These are phyloP conservation scores for Elongisporangium anandrum DNA, from an alignment of 352 stramenopile species.

Conservation along the genomic window DNA sequence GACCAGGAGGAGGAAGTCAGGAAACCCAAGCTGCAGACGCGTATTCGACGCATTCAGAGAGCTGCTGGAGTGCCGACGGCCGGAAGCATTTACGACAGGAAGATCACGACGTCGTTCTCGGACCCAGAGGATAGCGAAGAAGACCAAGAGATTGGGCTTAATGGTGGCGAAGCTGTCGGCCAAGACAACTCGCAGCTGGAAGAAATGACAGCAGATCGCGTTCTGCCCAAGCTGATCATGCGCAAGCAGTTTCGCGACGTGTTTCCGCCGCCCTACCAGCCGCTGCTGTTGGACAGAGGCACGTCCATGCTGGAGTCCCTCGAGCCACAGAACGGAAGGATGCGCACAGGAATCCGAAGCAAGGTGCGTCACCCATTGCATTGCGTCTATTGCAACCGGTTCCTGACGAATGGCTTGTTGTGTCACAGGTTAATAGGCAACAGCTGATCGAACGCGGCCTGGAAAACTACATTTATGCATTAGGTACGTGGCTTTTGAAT, in stretches of 20 bases:
- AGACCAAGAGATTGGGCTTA: slow-evolving; percentile 18
- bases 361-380: slow-evolving; percentile 15
- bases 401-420: slow-evolving; percentile 5
- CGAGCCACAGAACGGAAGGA: slow-evolving; percentile 21
- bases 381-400: neutral
- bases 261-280: slow-evolving; percentile 32
- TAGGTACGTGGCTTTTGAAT: slow-evolving; percentile 21
- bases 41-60: slow-evolving; percentile 28
- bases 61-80: slow-evolving; percentile 31
- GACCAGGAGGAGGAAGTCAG: slow-evolving; percentile 13
- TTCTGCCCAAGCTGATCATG: slow-evolving; percentile 20
- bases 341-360: slow-evolving; percentile 9
- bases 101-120: slow-evolving; percentile 11
- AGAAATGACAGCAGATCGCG: slow-evolving; percentile 13
- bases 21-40: slow-evolving; percentile 17
- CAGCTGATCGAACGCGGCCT: slow-evolving; percentile 31
- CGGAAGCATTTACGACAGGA: slow-evolving; percentile 36
- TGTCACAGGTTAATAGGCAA: slow-evolving; percentile 9
- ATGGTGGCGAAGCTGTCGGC: too few species aligned
- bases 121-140: slow-evolving; percentile 19
- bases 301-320: slow-evolving; percentile 47
- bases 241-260: slow-evolving; percentile 17
- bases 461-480: slow-evolving; percentile 35
- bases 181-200: slow-evolving; percentile 17
- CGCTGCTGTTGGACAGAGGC: slow-evolving; percentile 26